Base-by-base conservation (phyloP, 352 stramenopile species). In the Phytophthora brassicae region DNA sequence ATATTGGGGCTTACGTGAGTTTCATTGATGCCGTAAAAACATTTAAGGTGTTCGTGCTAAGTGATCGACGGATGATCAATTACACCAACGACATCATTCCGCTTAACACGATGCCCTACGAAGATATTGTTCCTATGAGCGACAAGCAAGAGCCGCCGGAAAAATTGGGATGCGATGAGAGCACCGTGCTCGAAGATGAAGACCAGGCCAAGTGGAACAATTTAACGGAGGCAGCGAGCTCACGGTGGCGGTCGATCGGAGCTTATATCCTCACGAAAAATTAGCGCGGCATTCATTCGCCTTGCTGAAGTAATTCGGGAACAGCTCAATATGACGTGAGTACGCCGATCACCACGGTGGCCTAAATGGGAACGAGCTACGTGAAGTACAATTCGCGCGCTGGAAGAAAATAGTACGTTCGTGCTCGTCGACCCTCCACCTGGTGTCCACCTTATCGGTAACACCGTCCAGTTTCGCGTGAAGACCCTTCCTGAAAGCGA, bases 401-500 rank as follows among this genome's bases (percentile, higher is more conserved):
- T 56, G 1, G 28, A n/a, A 20, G 42, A 28, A 4, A 60, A 60
- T 20, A 19, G 9, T 23, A 61, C 54, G 1, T 55, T 31, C 17
- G 9, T 36, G 1, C 19, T 55, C 4, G 55, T 63, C 6, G 36
- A 56, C 19, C 45, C 35, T 24, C 45, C 55, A n/a, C 12, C 33
- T 14, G 44, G 36, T 16, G 55, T 36, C 1, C 22, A 56, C 23
- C 19, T 56, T 9, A 13, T 63, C 12, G 45, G 22, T 6, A 31
- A 53, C 14, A 63, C 45, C 4, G 19, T 56, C 0, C 44, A 44
- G 9, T 63, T 63, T 36, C 44, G 55, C 0, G 14, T 63, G 11
- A 63, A 63, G 14, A 47, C 29, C 6, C 23, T 35, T 12, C 35
- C 31, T 8, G 26, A 31, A 13, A 36, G 45, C 5, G 55, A 63